A percentile compares a stretch with the other conserved stretches of the same genome.
Evolutionary conservation across 129 eudicot species (phyloP).

Genomic region (Flaveria linearis): DNA sequence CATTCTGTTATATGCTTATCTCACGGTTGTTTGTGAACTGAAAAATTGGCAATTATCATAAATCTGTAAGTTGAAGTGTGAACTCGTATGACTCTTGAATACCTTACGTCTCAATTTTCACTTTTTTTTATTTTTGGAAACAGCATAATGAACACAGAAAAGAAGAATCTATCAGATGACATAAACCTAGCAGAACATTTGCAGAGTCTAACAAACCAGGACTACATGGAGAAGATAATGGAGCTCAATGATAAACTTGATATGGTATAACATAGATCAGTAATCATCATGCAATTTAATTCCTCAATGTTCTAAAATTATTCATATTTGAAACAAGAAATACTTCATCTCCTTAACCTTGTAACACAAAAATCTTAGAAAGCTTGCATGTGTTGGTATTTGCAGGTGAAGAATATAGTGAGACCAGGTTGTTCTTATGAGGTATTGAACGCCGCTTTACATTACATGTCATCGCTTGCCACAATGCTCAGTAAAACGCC

Average conservation of each 20-base stretch:
- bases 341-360: not conserved
- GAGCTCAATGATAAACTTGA: conserved; percentile 41
- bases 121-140: conserved; percentile 17
- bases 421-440: conserved; percentile 59
- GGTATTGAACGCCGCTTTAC: conserved; percentile 48
- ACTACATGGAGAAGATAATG: conserved; percentile 38
- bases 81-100: not conserved
- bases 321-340: no score
- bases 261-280: conserved; percentile 24
- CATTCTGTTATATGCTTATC: not conserved
- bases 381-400: not conserved
- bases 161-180: conserved; percentile 24
- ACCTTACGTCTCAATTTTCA: not conserved
- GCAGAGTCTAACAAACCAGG: conserved; percentile 11
- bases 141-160: conserved; percentile 31
- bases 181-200: conserved; percentile 5
- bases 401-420: conserved; percentile 49
- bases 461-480: conserved; percentile 43
- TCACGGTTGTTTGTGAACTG: not conserved
- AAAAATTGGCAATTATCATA: not conserved
- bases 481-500: conserved; percentile 37
- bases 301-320: no score
- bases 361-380: not conserved
- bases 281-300: no score
- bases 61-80: not conserved